Base-by-base conservation (phyloP, 169 alveolate genomes). In the Besnoitia besnoiti region DNA sequence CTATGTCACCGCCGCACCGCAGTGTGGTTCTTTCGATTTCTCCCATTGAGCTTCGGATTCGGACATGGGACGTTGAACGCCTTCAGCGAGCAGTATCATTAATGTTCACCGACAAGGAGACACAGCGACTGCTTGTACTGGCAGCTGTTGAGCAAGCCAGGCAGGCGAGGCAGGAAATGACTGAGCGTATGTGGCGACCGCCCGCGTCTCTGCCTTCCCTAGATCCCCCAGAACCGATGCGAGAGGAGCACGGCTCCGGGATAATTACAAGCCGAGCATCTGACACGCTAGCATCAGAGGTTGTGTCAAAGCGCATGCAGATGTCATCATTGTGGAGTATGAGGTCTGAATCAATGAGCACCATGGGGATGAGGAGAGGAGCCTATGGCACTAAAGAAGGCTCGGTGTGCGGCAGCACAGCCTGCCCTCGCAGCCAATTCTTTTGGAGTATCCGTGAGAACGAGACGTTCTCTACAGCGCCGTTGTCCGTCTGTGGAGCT, bases 1-100 rank as follows among this genome's bases (percentile, higher is more conserved):
- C 90, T 30, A 42, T 82, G 39, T 82, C 90, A 10, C 90, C 90
- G 21, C 90, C 90, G 27, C 10, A 24, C 44, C 90, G 47, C 75
- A 82, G 35, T 33, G 47, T 82, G 33, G 35, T 40, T 37, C 47
- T 82, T 47, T 40, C 75, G 42, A 16, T 82, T 44, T 82, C 90
- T 24, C 90, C 90, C 21, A 33, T 47, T 21, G 62, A 47, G 14
- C 55, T 44, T 5, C 30, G 55, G 3, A 47, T 82, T 16, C 62
- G 90, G 73, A 40, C 55, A 7, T 82, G 90, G 90, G 62, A 82
- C 35, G 39, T 82, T 21, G 76, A 82, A 24, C 90, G 75, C 55
- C 55, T 82, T 14, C 55, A 50, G 12, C 14, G 42, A 14, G 90
- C 90, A 30, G 75, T 82, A 7, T 40, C 46, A 10, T 82, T 82